These are phyloP conservation scores for Arachis monticola DNA, from an alignment of 331 rosid species.

Conservation along the genomic window DNA sequence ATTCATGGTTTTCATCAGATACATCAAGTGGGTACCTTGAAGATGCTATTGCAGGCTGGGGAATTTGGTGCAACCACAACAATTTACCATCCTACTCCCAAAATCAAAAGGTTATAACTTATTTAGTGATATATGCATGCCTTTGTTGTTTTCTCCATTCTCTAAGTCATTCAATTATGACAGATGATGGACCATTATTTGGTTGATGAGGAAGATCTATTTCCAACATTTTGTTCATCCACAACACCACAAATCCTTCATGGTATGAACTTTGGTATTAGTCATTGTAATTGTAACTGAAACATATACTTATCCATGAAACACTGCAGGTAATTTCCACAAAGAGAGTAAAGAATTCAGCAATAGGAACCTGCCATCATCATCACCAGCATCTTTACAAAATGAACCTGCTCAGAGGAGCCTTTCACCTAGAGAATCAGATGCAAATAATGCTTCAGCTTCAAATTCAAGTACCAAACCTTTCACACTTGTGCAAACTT, in stretches of 20 bases:
- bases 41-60: slow-evolving; percentile 58
- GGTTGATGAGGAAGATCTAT: slow-evolving; percentile 36
- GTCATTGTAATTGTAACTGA: slow-evolving; percentile 12
- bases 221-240: slow-evolving; percentile 46
- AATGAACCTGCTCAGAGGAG: slow-evolving; percentile 40
- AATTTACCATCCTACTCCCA: slow-evolving; percentile 38
- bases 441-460: slow-evolving; percentile 43
- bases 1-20: slow-evolving; percentile 48
- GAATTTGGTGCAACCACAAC: slow-evolving; percentile 49
- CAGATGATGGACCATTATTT: slow-evolving; percentile 42
- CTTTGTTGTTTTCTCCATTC: too few species aligned
- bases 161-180: not conserved
- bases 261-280: slow-evolving; percentile 37
- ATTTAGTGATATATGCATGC: too few species aligned
- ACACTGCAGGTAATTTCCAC: slow-evolving; percentile 34
- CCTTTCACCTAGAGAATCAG: slow-evolving; percentile 38
- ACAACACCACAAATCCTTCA: slow-evolving; percentile 34
- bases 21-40: slow-evolving; percentile 57
- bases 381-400: slow-evolving; percentile 33
- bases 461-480: slow-evolving; percentile 34
- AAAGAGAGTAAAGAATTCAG: slow-evolving; percentile 40
- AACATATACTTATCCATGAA: slow-evolving; percentile 10
- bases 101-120: slow-evolving; percentile 42
- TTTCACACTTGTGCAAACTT: not conserved
- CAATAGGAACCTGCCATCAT: slow-evolving; percentile 32